Evolutionary conservation across 148 eudicot species (phyloP).

Genomic region (Persicaria maculosa): DNA sequence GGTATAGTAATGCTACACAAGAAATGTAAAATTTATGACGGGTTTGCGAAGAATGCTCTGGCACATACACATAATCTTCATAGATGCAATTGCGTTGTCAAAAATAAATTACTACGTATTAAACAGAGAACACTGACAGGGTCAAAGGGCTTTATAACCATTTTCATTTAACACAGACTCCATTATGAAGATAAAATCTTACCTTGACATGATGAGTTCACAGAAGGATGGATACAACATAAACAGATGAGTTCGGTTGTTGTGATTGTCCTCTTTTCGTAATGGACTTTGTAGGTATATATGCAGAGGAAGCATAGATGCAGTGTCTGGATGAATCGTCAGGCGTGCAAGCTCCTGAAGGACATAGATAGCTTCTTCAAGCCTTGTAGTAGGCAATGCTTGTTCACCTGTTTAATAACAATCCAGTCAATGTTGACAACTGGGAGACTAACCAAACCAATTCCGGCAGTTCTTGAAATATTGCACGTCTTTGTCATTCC

Average conservation of each 20-base stretch:
- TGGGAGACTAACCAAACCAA: not conserved
- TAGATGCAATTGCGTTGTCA: not conserved
- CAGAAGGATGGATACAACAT: slow-evolving; percentile 78
- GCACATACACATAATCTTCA: not conserved
- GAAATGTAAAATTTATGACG: not conserved
- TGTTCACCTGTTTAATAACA: slow-evolving; percentile 46
- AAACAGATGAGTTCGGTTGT: slow-evolving; percentile 57
- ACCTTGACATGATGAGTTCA: slow-evolving; percentile 95
- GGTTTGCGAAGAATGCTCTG: not conserved
- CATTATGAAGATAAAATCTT: slow-evolving; percentile 13
- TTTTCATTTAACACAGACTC: not conserved
- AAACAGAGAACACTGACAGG: not conserved
- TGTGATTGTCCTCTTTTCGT: slow-evolving; percentile 28
- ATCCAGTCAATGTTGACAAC: not conserved
- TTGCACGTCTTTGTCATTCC: not conserved
- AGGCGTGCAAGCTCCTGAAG: slow-evolving; percentile 75
- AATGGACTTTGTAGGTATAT: slow-evolving; percentile 37
- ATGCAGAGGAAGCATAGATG: slow-evolving; percentile 62
- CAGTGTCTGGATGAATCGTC: slow-evolving; percentile 58
- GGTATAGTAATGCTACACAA: not conserved
- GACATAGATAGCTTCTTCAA: slow-evolving; percentile 70
- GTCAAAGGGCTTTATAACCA: not conserved
- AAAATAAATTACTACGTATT: too few species aligned
- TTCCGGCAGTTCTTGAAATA: not conserved
- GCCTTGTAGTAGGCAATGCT: slow-evolving; percentile 66